Evolutionary conservation across 495 filamentous ascomycete species (phyloP).

Genomic region (Aspergillus egyptiacus): DNA sequence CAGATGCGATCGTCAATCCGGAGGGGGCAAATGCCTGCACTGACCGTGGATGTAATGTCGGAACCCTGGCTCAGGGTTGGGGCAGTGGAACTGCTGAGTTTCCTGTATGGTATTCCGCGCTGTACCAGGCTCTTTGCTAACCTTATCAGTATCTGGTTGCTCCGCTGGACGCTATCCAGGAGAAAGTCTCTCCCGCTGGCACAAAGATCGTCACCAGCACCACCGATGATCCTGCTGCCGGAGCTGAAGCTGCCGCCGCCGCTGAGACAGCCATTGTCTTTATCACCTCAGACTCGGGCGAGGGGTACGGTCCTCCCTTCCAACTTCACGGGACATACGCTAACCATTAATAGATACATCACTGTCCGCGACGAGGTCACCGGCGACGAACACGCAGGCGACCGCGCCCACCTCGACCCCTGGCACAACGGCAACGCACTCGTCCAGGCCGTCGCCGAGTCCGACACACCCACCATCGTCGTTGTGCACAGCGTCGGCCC

Average conservation of each 20-base stretch:
- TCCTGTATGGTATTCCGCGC: constrained; percentile 27
- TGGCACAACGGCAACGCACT: constrained; percentile 48
- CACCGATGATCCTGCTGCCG: constrained; percentile 45
- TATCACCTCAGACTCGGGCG: constrained; percentile 60
- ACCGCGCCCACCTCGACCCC: constrained; percentile 48
- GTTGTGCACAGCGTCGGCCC: constrained; percentile 57
- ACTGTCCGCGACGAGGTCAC: too few species aligned
- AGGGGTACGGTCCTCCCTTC: constrained; percentile 42
- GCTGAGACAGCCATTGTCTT: constrained; percentile 60
- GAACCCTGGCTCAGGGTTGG: constrained; percentile 58
- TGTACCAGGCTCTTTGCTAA: neutral
- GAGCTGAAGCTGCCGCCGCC: constrained; percentile 42
- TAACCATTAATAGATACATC: constrained; percentile 37
- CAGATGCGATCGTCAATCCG: constrained; percentile 49
- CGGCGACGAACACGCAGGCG: constrained; percentile 50
- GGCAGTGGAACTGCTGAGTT: constrained; percentile 53
- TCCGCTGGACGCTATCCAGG: constrained; percentile 50
- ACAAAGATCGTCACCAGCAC: constrained; percentile 40
- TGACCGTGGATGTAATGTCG: constrained; percentile 66
- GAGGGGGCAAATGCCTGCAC: constrained; percentile 68
- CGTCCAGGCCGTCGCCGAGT: constrained; percentile 48
- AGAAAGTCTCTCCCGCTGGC: constrained; percentile 38
- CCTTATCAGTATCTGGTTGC: constrained; percentile 40
- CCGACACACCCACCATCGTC: constrained; percentile 58
- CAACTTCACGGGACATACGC: neutral